Conservation (phyloP, 371 early-diverging fungal species). For the Lichtheimia hyalospora region DNA sequence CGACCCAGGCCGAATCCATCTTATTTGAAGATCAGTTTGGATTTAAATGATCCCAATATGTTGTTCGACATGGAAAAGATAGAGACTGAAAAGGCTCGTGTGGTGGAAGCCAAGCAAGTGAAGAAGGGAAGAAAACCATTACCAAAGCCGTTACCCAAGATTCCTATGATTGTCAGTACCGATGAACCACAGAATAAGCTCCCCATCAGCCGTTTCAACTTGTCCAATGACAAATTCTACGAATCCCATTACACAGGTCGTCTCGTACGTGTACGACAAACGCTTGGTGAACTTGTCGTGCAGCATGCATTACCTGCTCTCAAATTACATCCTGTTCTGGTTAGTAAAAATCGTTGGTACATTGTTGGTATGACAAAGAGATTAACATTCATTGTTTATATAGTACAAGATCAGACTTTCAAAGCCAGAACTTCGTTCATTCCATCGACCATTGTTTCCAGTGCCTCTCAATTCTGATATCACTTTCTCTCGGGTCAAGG, state of each 20-base stretch:
- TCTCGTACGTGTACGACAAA: conserved; percentile 81
- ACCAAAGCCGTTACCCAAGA: conserved; percentile 40
- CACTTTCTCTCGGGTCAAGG: conserved; percentile 69
- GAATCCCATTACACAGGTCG: conserved; percentile 73
- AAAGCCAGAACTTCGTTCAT: conserved; percentile 88
- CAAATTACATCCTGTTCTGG: conserved; percentile 81
- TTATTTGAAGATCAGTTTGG: conserved; percentile 65
- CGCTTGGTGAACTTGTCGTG: conserved; percentile 87
- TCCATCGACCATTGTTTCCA: conserved; percentile 90
- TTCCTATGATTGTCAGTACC: conserved; percentile 41
- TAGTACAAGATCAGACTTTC: conserved; percentile 90
- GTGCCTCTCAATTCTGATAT: conserved; percentile 59
- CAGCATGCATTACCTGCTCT: conserved; percentile 96
- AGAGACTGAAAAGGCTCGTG: conserved; percentile 48
- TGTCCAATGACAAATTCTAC: conserved; percentile 96
- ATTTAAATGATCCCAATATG: conserved; percentile 78
- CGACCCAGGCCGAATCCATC: conserved; percentile 54
- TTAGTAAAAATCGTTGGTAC: conserved; percentile 25
- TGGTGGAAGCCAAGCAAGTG: conserved; percentile 42
- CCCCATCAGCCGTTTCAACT: conserved; percentile 84
- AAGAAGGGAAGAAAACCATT: conserved; percentile 45
- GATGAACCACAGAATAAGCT: conserved; percentile 57
- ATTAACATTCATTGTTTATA: not conserved
- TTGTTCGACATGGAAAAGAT: conserved; percentile 66
- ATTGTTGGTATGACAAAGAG: not conserved